Base-by-base conservation (phyloP, 179 eudicot genomes). In the Beta lomatogona region DNA sequence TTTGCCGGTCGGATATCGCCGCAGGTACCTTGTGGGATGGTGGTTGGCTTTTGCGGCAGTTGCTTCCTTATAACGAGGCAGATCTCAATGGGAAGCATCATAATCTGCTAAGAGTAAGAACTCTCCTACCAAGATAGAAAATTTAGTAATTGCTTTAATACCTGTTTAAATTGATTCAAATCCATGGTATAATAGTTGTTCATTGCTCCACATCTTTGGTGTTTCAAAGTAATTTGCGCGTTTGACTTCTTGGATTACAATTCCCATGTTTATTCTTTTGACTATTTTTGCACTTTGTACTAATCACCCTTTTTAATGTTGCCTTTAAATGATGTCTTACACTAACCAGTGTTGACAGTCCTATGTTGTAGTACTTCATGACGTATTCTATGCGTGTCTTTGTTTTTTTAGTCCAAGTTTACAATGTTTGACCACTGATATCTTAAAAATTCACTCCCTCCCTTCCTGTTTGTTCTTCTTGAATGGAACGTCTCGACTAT, bases 11-110 rank as follows among this genome's bases (percentile, higher is more conserved):
- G 81, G 90, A 91, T 86, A 83, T 94, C 67, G 94, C 98, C 67
- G 93, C 97, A 36, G 97, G 89, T 53, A 89, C 97, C 65, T 82
- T 95, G 84, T 94, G 98, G 94, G 91, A 94, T 85, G 97, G 97
- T 80, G 98, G 97, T 83, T 95, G 99, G 96, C 99, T 95, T 88
- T 88, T 95, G 84, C 91, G 98, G 22, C 99, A 95, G 86, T 87
- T 95, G 92, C 95, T 95, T 80, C 99, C 99, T 82, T 89, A 91
- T 74, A 94, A 92, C 25, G 91, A 92, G 83, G 88, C 88, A 6
- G 96, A 95, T 83, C 90, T 94, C 75, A 95, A 90, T 76, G 76
- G 85, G 79, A 85, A 84, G 83, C 97, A 95, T 88, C 91, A 87
- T 58, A 81, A 85, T 77, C 84, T 87, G 80, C 92, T 95, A 46